These are phyloP conservation scores for Stellera chamaejasme DNA, from an alignment of 345 rosid genomes.

Conservation along the genomic window DNA sequence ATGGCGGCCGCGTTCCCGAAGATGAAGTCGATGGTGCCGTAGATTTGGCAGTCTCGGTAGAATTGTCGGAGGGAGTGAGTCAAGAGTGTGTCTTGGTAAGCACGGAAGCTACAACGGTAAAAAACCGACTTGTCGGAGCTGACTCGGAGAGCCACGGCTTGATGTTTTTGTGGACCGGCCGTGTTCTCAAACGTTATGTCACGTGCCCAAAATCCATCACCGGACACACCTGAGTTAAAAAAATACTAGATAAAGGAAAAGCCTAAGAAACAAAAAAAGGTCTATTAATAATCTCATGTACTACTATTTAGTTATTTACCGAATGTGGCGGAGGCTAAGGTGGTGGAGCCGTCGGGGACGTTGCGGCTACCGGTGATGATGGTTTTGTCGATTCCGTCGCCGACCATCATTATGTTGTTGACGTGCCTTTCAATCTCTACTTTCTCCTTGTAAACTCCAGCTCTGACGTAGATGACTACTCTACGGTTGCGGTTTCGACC, in stretches of 20 bases:
- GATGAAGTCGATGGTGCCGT: conserved; percentile 74
- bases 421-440: conserved; percentile 37
- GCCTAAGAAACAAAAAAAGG: background rate
- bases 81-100: conserved; percentile 63
- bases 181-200: conserved; percentile 74
- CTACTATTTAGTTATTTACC: conserved; percentile 24
- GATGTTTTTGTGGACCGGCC: conserved; percentile 60
- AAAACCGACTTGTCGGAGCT: conserved; percentile 50
- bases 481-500: conserved; percentile 27
- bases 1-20: conserved; percentile 58
- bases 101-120: conserved; percentile 60
- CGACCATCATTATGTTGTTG: conserved; percentile 59
- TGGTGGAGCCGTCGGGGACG: conserved; percentile 44
- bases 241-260: no score
- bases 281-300: background rate
- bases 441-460: conserved; percentile 59
- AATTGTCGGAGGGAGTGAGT: conserved; percentile 55
- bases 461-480: conserved; percentile 46
- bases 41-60: conserved; percentile 62
- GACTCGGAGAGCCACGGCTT: conserved; percentile 57
- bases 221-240: conserved; percentile 38
- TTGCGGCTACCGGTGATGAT: conserved; percentile 39
- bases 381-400: conserved; percentile 75
- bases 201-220: conserved; percentile 79
- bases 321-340: conserved; percentile 56